Conservation (phyloP, 202 grass and related monocot species). For the Hordeum pubiflorum region DNA sequence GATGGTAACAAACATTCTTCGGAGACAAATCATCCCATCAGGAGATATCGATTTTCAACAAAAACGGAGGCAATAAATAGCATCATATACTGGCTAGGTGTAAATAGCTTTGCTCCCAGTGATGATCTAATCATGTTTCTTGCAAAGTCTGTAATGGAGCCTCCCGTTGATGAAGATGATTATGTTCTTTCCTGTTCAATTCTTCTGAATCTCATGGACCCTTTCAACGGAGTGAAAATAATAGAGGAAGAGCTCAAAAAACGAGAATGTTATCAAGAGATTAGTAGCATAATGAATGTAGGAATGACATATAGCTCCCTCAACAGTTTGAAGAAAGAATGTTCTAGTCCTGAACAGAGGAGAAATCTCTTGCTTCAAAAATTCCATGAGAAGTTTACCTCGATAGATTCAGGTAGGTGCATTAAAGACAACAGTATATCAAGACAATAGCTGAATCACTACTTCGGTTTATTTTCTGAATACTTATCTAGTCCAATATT, state of each 20-base stretch:
- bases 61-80: slow-evolving; percentile 51
- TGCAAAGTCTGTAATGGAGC: slow-evolving; percentile 64
- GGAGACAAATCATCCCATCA: slow-evolving; percentile 30
- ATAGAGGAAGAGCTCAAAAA: slow-evolving; percentile 82
- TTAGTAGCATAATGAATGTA: slow-evolving; percentile 82
- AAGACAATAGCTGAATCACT: background rate
- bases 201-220: slow-evolving; percentile 86
- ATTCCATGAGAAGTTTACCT: slow-evolving; percentile 76
- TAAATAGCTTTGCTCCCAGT: slow-evolving; percentile 57
- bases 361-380: slow-evolving; percentile 77
- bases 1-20: slow-evolving; percentile 36
- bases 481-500: background rate
- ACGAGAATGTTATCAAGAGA: slow-evolving; percentile 69
- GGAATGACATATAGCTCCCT: slow-evolving; percentile 89
- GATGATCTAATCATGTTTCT: slow-evolving; percentile 72
- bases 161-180: slow-evolving; percentile 62
- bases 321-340: slow-evolving; percentile 84
- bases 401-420: slow-evolving; percentile 60
- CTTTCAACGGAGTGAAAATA: slow-evolving; percentile 74
- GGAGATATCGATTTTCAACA: slow-evolving; percentile 43
- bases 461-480: slow-evolving; percentile 5
- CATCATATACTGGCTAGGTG: slow-evolving; percentile 68
- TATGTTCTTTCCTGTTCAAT: slow-evolving; percentile 66
- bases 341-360: slow-evolving; percentile 65
- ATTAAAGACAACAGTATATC: background rate